Evolutionary conservation across 2,329 filamentous ascomycete species (phyloP).

Genomic region (Lecanosticta acicola): DNA sequence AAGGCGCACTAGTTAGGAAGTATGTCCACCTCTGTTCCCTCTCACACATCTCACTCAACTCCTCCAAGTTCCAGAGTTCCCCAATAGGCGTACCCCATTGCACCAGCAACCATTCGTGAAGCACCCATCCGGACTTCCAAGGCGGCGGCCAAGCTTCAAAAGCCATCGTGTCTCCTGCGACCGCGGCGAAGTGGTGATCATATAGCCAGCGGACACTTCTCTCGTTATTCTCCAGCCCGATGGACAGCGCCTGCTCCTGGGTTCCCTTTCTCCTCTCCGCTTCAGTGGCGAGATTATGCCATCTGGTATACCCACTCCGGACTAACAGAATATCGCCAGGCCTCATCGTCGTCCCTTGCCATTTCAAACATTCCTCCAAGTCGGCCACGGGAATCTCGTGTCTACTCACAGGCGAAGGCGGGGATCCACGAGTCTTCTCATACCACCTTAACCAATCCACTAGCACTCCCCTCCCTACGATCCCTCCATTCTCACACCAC

Average conservation of each 20-base stretch:
- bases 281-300: conserved; percentile 19
- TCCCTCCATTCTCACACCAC: conserved; percentile 47
- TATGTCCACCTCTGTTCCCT: conserved; percentile 35
- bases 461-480: conserved; percentile 51
- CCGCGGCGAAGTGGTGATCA: conserved; percentile 31
- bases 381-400: conserved; percentile 44
- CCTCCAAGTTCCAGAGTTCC: conserved; percentile 40
- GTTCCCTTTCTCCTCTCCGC: conserved; percentile 18
- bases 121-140: conserved; percentile 17
- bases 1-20: conserved; percentile 31
- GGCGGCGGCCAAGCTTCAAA: conserved; percentile 32
- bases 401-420: conserved; percentile 40
- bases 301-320: conserved; percentile 42
- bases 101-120: conserved; percentile 36
- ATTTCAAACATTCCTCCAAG: conserved; percentile 22
- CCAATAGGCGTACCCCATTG: conserved; percentile 38
- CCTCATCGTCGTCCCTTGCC: conserved; percentile 30
- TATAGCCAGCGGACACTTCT: conserved; percentile 50
- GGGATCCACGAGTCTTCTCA: conserved; percentile 43
- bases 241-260: conserved; percentile 15
- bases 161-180: conserved; percentile 32
- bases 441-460: conserved; percentile 43
- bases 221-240: conserved; percentile 43
- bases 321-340: conserved; percentile 53
- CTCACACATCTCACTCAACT: conserved; percentile 33